Conservation (phyloP, 306 rosid genomes). For the Corylus avellana region DNA sequence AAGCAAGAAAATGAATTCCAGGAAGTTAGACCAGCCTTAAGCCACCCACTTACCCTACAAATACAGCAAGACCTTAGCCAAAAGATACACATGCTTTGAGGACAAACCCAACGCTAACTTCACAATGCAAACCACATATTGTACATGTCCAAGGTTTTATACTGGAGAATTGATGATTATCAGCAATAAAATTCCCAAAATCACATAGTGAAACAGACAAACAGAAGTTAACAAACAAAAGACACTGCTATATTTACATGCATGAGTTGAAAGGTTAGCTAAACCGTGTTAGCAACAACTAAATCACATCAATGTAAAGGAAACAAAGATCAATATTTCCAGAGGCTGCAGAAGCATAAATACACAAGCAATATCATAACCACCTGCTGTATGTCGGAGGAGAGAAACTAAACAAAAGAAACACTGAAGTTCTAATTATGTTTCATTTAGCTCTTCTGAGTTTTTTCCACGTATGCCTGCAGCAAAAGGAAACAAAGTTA, state of each 20-base stretch:
- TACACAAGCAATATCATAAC: slow-evolving; percentile 15
- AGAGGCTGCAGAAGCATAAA: slow-evolving; percentile 27
- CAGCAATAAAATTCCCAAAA: slow-evolving; percentile 5
- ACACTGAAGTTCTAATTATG: slow-evolving; percentile 16
- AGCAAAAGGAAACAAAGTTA: slow-evolving; percentile 21
- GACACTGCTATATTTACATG: slow-evolving; percentile 8
- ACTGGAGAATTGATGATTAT: neutral
- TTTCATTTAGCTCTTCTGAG: slow-evolving; percentile 59
- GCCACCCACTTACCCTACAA: neutral
- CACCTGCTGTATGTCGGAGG: slow-evolving; percentile 16
- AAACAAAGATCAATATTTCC: neutral
- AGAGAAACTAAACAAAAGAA: slow-evolving; percentile 18
- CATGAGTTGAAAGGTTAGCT: slow-evolving; percentile 23
- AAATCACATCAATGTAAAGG: slow-evolving; percentile 21
- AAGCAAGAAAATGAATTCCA: neutral
- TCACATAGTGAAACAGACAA: neutral
- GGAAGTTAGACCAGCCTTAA: neutral
- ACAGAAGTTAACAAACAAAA: neutral
- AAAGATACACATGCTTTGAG: too few relatives aligned
- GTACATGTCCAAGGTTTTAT: neutral
- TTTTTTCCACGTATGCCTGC: slow-evolving; percentile 83
- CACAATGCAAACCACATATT: neutral
- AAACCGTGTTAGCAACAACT: slow-evolving; percentile 29
- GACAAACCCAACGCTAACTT: neutral
- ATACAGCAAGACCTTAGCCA: neutral